Conservation (phyloP, 2,329 filamentous ascomycete species). For the Magnaporthiopsis rhizophila region DNA sequence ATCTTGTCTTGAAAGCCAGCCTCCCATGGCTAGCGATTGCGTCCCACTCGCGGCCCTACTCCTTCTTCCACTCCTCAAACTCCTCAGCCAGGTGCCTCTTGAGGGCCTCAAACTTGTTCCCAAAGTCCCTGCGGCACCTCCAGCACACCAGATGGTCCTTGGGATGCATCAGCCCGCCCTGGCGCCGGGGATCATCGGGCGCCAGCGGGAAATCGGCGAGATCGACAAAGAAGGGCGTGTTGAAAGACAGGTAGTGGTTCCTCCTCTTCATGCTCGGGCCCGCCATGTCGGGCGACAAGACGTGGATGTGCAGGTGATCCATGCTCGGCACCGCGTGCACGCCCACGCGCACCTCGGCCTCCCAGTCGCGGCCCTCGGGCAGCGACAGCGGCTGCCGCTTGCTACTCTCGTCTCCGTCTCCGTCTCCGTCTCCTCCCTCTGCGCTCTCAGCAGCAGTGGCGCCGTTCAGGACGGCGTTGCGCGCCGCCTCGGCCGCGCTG, state of each 20-base stretch:
- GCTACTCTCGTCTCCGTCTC: constrained; percentile 16
- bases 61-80: constrained; percentile 41
- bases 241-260: constrained; percentile 91
- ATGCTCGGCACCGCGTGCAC: constrained; percentile 86
- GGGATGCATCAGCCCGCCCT: background rate
- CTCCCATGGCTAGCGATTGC: too few species aligned
- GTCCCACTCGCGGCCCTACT: too few species aligned
- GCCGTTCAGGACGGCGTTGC: constrained; percentile 60
- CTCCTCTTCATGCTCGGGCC: constrained; percentile 65
- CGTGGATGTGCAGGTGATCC: constrained; percentile 85
- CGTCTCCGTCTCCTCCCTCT: constrained; percentile 26
- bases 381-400: constrained; percentile 27
- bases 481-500: constrained; percentile 54
- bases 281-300: constrained; percentile 72
- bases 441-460: constrained; percentile 26
- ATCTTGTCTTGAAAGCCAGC: too few species aligned
- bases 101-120: constrained; percentile 62
- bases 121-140: constrained; percentile 70
- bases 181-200: constrained; percentile 49
- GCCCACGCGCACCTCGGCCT: constrained; percentile 63
- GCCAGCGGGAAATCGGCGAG: constrained; percentile 73
- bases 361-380: constrained; percentile 75
- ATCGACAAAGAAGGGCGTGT: constrained; percentile 72
- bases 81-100: constrained; percentile 63
- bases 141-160: constrained; percentile 66